phyloP scores from a whole-genome alignment of 148 eudicot species.

The Diospyros lotus region DNA sequence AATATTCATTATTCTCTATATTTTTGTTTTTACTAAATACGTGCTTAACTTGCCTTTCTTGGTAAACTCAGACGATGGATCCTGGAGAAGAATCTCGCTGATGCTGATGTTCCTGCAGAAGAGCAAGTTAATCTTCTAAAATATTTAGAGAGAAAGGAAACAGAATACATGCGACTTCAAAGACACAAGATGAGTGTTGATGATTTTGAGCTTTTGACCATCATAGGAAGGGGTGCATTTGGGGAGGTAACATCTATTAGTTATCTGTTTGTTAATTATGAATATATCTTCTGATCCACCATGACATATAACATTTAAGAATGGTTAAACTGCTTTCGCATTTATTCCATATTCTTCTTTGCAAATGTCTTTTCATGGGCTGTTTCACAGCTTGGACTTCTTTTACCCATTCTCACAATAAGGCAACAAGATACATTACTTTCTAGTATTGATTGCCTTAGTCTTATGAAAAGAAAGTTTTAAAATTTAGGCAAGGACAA shows the following conservation, averaged over 20 bases:
- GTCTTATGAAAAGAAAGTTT: neutral
- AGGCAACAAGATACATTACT: neutral
- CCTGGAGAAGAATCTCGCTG: slow-evolving; percentile 38
- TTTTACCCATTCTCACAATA: neutral
- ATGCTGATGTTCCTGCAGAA: slow-evolving; percentile 37
- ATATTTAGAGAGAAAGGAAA: slow-evolving; percentile 38
- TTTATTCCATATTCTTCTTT: neutral
- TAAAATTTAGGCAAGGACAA: no score
- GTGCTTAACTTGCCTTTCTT: slow-evolving; percentile 5
- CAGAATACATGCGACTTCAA: slow-evolving; percentile 40
- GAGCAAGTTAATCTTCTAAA: slow-evolving; percentile 37
- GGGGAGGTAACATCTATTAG: slow-evolving; percentile 32
- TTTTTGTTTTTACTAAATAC: neutral
- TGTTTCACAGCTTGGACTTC: neutral
- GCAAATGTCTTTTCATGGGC: neutral
- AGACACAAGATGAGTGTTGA: slow-evolving; percentile 44
- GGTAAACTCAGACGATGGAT: slow-evolving; percentile 22
- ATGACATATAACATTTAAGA: neutral
- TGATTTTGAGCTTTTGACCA: slow-evolving; percentile 37
- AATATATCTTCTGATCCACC: neutral
- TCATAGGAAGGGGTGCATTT: slow-evolving; percentile 44
- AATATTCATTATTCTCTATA: neutral
- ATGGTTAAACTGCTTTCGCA: neutral
- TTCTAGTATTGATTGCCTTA: neutral
- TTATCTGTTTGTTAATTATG: neutral